phyloP scores from a whole-genome alignment of 1,139 yeast genomes.

The Diutina siamensis region DNA sequence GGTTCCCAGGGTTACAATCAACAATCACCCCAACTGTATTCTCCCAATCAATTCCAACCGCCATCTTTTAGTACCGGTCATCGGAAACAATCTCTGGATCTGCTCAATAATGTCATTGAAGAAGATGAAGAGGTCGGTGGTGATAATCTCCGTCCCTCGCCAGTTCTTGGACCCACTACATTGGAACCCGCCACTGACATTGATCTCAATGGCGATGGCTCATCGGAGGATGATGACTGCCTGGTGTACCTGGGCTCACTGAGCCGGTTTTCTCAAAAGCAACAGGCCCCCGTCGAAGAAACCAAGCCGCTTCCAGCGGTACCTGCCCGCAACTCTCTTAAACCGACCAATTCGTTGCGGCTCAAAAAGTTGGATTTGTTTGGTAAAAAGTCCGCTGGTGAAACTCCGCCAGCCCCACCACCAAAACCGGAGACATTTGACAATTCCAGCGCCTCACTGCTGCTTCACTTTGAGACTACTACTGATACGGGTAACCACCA shows the following conservation, averaged over 20 bases:
- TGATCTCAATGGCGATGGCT: not conserved
- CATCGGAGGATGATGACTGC: not conserved
- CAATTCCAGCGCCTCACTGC: not conserved
- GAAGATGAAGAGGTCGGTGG: not conserved
- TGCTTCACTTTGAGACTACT: not conserved
- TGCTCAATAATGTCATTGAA: not conserved
- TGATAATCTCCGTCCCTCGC: not conserved
- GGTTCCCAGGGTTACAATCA: not conserved
- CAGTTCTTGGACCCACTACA: not conserved
- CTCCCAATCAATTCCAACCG: not conserved
- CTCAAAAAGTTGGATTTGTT: slow-evolving; percentile 1
- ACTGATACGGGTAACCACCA: no score
- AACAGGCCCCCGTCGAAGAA: not conserved
- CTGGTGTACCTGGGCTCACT: not conserved
- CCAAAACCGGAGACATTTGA: not conserved
- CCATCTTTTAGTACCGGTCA: not conserved
- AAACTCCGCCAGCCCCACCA: not conserved
- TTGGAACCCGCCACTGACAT: not conserved
- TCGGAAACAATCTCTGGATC: not conserved
- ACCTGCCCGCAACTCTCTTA: not conserved
- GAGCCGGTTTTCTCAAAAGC: not conserved
- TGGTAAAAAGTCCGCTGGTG: not conserved
- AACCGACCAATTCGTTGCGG: slow-evolving; percentile 2
- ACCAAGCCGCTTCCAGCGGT: not conserved
- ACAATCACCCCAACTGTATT: not conserved